Evolutionary conservation across 2,329 filamentous ascomycete genomes (phyloP).

Genomic region (Pyrenochaeta sp.): DNA sequence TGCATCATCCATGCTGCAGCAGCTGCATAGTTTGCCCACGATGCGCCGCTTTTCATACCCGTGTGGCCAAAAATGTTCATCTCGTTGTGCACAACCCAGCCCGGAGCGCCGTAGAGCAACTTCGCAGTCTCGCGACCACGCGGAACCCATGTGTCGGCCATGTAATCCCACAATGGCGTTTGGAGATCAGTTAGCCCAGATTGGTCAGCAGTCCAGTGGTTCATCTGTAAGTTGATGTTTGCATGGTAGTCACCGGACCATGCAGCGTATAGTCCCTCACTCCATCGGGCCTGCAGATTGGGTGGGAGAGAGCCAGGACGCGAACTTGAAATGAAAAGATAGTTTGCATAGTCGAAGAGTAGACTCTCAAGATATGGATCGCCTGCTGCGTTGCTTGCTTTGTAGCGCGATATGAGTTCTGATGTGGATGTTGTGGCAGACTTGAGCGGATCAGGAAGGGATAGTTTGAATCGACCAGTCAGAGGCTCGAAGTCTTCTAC

Average conservation of each 20-base stretch:
- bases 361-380: constrained; percentile 64
- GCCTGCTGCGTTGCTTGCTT: constrained; percentile 34
- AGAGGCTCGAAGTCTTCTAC: constrained; percentile 54
- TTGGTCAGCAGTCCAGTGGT: constrained; percentile 65
- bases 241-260: constrained; percentile 67
- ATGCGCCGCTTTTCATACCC: constrained; percentile 57
- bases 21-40: constrained; percentile 56
- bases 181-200: constrained; percentile 60
- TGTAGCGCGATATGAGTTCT: constrained; percentile 41
- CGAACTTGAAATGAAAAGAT: constrained; percentile 65
- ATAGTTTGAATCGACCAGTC: constrained; percentile 52
- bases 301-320: constrained; percentile 61
- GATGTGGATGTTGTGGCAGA: constrained; percentile 54
- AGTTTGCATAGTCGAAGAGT: constrained; percentile 63
- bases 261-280: constrained; percentile 53
- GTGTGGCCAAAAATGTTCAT: constrained; percentile 69
- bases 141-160: constrained; percentile 63
- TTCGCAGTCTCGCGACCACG: constrained; percentile 62
- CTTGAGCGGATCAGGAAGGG: constrained; percentile 55
- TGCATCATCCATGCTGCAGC: constrained; percentile 68
- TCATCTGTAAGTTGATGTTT: constrained; percentile 70
- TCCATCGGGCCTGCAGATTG: constrained; percentile 67
- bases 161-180: constrained; percentile 61
- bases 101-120: constrained; percentile 62
- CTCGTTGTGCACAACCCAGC: constrained; percentile 66